Evolutionary conservation across 371 early-diverging fungal species (phyloP), one percentile per base, ranked within the genome.

Genomic region (Circinella minor): DNA sequence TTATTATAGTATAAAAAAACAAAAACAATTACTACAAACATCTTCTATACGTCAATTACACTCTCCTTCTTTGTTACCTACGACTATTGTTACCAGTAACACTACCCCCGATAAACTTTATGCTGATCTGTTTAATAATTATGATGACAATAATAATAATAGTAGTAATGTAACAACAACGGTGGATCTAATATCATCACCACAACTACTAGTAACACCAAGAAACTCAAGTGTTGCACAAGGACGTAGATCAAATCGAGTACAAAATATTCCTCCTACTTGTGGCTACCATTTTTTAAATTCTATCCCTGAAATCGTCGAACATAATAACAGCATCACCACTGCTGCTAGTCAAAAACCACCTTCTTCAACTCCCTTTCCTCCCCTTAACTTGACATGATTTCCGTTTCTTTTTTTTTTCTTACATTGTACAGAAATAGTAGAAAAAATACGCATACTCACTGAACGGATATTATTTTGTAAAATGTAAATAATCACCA

Each of bases 281-380:
- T 63, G 63, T 27, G 63, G 63, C 48, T 34, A 57, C 57, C 46
- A 63, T 47, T 63, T 63, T 10, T n/a, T 63, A 18, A 17, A 27
- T 48, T 14, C 63, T 37, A 63, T 63, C 17, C 63, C 63, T 14
- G 63, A 63, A 48, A 48, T 63, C 34, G 63, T 57, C 57, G 57
- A 57, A 9, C 4, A 57, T 7, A 6, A 60, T 60, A 3, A 36
- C 36, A 36, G 37, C 60, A 60, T 11, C 37, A 4, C 3, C 11
- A 17, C 27, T 37, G 14, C 38, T 34, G 14, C 38, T 34, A 36
- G 60, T 55, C 18, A 55, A 60, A 36, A 36, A 37, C 4, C 36
- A 51, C 51, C 51, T 17, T 43, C 15, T 13, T 1, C 51, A 8
- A n/a, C 51, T 51, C 51, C 51, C 51, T n/a, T 17, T 51, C 51